A percentile compares a stretch with the other conserved stretches of the same genome.
phyloP scores from a whole-genome alignment of 1,139 yeast genomes.

The Pichia cactophila region DNA sequence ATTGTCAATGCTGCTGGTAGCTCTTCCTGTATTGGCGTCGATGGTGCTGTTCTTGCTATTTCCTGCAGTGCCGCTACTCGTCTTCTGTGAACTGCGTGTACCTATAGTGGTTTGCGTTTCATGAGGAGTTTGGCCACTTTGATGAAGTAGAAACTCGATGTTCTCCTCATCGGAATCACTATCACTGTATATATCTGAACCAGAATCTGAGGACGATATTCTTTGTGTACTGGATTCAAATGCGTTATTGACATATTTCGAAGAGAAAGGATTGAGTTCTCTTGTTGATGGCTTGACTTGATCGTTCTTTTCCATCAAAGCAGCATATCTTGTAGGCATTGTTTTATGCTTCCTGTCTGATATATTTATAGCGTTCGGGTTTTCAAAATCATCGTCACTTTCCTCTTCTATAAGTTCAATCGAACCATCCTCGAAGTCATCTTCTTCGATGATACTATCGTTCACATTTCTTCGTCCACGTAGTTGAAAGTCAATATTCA shows the following conservation, averaged over 20 bases:
- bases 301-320: conserved; percentile 10
- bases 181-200: not conserved
- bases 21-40: not conserved
- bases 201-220: conserved; percentile 10
- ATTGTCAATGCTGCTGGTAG: not conserved
- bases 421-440: conserved; percentile 14
- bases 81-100: not conserved
- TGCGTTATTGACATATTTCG: not conserved
- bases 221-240: conserved; percentile 6
- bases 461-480: conserved; percentile 19
- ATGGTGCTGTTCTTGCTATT: not conserved
- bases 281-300: not conserved
- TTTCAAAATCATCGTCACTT: conserved; percentile 8
- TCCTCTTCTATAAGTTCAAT: not conserved
- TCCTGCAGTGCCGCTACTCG: not conserved
- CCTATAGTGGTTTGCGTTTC: not conserved
- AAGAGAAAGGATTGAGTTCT: conserved; percentile 2
- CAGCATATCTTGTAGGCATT: conserved; percentile 13
- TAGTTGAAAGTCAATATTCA: conserved; percentile 6
- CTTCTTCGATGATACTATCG: conserved; percentile 24
- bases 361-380: not conserved
- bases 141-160: conserved; percentile 23
- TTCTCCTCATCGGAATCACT: conserved; percentile 28
- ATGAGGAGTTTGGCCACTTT: conserved; percentile 12
- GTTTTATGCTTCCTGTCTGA: not conserved